Percentiles rank a stretch among this genome's conserved stretches.
Evolutionary conservation across 1,284 basidiomycete species (phyloP).

Genomic region (Microbotryum silenes-acaulis): DNA sequence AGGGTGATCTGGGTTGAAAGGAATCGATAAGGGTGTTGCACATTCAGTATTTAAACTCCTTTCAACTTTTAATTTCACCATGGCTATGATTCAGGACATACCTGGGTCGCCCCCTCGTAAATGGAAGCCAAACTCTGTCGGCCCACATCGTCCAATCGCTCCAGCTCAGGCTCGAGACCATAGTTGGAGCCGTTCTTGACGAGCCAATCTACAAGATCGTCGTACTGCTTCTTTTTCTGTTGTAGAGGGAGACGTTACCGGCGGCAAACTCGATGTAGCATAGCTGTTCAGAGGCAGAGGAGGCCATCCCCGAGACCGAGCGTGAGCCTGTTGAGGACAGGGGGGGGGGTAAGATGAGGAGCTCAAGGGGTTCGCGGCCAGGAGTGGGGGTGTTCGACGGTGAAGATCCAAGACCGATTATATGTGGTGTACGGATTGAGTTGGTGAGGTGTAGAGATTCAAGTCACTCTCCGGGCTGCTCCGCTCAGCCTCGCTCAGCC

Average conservation of each 20-base stretch:
- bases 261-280: conserved; percentile 26
- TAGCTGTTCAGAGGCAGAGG: too few species aligned
- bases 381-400: too few species aligned
- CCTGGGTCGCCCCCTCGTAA: conserved; percentile 18
- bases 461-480: too few species aligned
- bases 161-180: conserved; percentile 10
- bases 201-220: conserved; percentile 20
- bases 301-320: too few species aligned
- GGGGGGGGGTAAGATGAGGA: too few species aligned
- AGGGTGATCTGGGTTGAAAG: background rate
- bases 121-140: conserved; percentile 22
- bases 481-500: too few species aligned
- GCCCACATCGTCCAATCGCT: conserved; percentile 19
- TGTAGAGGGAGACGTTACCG: conserved; percentile 7
- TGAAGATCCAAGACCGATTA: too few species aligned
- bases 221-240: background rate
- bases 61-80: too few species aligned
- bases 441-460: too few species aligned
- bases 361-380: too few species aligned
- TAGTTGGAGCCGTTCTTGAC: conserved; percentile 18
- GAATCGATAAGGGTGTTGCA: rapidly evolving
- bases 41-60: background rate
- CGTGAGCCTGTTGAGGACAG: too few species aligned
- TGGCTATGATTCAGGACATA: background rate
- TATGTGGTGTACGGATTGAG: too few species aligned